Base-by-base conservation (phyloP, 352 stramenopile species). In the Phytopythium mirpurense region DNA sequence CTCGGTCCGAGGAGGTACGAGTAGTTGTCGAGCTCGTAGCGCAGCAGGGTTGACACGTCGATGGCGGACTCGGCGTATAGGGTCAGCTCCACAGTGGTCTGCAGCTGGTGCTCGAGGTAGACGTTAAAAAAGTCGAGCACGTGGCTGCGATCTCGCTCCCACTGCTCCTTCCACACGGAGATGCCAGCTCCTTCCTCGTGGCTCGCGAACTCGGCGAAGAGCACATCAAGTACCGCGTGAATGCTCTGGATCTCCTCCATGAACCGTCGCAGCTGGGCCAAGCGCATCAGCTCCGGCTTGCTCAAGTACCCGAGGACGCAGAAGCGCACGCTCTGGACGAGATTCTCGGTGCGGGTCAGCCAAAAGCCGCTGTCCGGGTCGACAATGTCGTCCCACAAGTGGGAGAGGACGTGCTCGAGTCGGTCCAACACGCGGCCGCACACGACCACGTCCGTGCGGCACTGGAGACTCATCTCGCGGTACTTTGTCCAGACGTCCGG, bases 311-410 rank as follows among this genome's bases (percentile, higher is more conserved):
- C 19, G 7, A 44, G 48, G n/a, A 62, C 59, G 18, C 66, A 55
- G 48, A 60, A 59, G 0, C 63, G 59, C 35, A 71, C 55, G 45
- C 59, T 71, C n/a, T 60, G 63, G 12, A 71, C 23, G 24, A 71
- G 54, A 26, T 68, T 44, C 32, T 71, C 63, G 12, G 63, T 71
- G 14, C 63, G 55, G 15, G 63, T 71, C 57, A 68, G 55, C 63
- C 63, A 71, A 40, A 53, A 53, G 0, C 46, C 46, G 32, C 34
- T 53, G 4, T 60, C 66, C 21, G 53, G 57, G 14, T 71, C 59
- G 16, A 29, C 47, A 23, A 50, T 60, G 14, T 68, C 59, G 44
- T 71, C 59, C 63, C 63, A 71, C 5, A 68, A 46, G 3, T 60
- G 51, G 37, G 42, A 51, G 36, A 71, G 40, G 21, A 71, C 63